Base-by-base conservation (phyloP, 1,139 yeast species). In the Suhomyces panamericanus region DNA sequence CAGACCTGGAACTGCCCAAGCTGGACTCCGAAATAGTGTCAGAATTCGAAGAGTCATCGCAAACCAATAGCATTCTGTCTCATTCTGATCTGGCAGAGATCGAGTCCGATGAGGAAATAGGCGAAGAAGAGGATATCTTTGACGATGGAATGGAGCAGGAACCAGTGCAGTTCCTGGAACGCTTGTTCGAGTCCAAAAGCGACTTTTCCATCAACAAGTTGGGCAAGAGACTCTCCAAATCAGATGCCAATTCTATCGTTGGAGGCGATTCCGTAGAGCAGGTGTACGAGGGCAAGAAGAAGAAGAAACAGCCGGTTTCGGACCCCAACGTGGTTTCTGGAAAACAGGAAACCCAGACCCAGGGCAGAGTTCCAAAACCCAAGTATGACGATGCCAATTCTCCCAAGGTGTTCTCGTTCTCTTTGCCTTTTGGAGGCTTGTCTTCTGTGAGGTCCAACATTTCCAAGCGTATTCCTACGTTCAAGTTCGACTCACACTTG, bases 211-310 rank as follows among this genome's bases (percentile, higher is more conserved):
- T 35, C 15, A 28, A 17, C 28, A 38, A 32, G 14, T 28, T 42
- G n/a, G 26, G 30, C 36, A 39, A 28, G 10, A 38, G 56, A 17
- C 39, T 69, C 6, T 58, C 70, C 15, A 52, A 53, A 32, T 52
- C 55, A 11, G 76, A 72, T 49, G 77, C 77, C 37, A 57, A 62
- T 41, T 69, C 75, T 5, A 58, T 72, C 38, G 72, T 72, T 17
- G 78, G 77, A 7, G 78, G 78, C 28, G 69, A 64, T 29, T 43
- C 59, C 5, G 14, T 62, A 8, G 57, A 53, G 5, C 53, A 51
- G 5, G 43, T 47, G 14, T 48, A 49, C 17, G 47, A 42, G 8
- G 43, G 32, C 20, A 41, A 39, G 10, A 17, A 33, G 39, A 26
- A 12, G n/a, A 27, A 14, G 13, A 30, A 34, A 3, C 60, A 55